Evolutionary conservation across 345 rosid species (phyloP), one percentile per base, ranked within the genome.

Genomic region (Rhizophora apiculata): DNA sequence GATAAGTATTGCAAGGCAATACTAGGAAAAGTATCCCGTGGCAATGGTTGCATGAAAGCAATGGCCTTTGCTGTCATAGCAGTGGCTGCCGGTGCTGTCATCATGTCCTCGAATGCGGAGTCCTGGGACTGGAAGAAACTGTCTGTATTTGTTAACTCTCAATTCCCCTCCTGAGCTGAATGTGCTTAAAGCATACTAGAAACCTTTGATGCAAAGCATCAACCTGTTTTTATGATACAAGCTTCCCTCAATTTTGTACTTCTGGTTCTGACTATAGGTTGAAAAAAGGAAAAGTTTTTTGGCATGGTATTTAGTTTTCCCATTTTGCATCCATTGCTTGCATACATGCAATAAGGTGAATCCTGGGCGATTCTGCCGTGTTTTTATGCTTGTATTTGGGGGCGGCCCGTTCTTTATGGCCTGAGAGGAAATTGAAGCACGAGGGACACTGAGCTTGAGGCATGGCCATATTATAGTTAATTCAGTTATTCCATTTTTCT

Each of bases 1-100:
- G 90, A 90, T 72, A 84, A 82, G 78, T 82, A 80, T 34, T 85
- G 92, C 70, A 90, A 85, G 76, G 69, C 48, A 27, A 43, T 90
- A 31, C 71, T 72, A 4, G 84, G 85, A 10, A 85, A 72, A 70
- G 71, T 84, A 66, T 83, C 89, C 3, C 78, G 80, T 6, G 84
- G 90, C 76, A 65, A 62, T 59, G 69, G 79, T 37, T 88, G 89
- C 79, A 21, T 82, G 64, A 88, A 82, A 77, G 72, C 80, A 13
- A 56, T 83, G 77, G 85, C 85, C 74, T 34, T 88, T 58, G 53
- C 68, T 39, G 68, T 64, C 26, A 21, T 82, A 39, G 78, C 85
- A 60, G 13, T 87, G 36, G 90, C 83, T 16, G 82, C 78, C 1
- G 88, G 89, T 43, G 91, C 84, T 52, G 88, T 73, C 29, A 48